These are phyloP conservation scores for Coemansia sp. DNA, from an alignment of 192 early-diverging fungal genomes.

Conservation along the genomic window DNA sequence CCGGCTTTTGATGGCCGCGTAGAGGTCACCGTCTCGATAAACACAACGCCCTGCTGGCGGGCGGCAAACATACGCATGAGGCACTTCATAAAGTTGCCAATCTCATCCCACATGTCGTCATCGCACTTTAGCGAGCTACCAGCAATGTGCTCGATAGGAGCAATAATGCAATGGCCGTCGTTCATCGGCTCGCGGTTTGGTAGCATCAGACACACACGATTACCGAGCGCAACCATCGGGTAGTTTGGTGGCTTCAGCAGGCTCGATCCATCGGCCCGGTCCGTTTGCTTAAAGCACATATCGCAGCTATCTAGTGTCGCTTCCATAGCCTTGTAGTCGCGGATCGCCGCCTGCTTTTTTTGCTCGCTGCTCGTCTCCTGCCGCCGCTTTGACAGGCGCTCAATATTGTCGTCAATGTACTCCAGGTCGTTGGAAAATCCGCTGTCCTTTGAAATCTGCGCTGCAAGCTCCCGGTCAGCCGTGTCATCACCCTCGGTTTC, in stretches of 20 bases:
- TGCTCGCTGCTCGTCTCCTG: conserved; percentile 62
- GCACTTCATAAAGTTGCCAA: conserved; percentile 95
- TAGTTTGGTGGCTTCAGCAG: conserved; percentile 62
- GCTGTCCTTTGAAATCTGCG: conserved; percentile 44
- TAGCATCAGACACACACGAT: conserved; percentile 74
- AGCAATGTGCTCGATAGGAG: conserved; percentile 80
- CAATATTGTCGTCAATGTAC: conserved; percentile 88
- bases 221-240: conserved; percentile 76
- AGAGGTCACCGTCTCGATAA: conserved; percentile 88
- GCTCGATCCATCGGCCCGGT: conserved; percentile 17
- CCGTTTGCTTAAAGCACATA: conserved; percentile 67
- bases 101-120: conserved; percentile 92
- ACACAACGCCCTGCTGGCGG: conserved; percentile 67
- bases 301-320: conserved; percentile 55
- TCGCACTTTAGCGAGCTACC: conserved; percentile 81
- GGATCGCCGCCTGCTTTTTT: conserved; percentile 62
- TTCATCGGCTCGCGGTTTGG: conserved; percentile 71
- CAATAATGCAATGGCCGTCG: conserved; percentile 87
- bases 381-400: conserved; percentile 64
- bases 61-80: conserved; percentile 84
- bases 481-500: conserved; percentile 26
- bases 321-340: conserved; percentile 68
- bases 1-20: conserved; percentile 60
- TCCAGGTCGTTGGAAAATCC: conserved; percentile 68
- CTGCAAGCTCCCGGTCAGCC: conserved; percentile 15